phyloP scores from a whole-genome alignment of 2,329 filamentous ascomycete genomes.

The Aspergillus caelatus region DNA sequence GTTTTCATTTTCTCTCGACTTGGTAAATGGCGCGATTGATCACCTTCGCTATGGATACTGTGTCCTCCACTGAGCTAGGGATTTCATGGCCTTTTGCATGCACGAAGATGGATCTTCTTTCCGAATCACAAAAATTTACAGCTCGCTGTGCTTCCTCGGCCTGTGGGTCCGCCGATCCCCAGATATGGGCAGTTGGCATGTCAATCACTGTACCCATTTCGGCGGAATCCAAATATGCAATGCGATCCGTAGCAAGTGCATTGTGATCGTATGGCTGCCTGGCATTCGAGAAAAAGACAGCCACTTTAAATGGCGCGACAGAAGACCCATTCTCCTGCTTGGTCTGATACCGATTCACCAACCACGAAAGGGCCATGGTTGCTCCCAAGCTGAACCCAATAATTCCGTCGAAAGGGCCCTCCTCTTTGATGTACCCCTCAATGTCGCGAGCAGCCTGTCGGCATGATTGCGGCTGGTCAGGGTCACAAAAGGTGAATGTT shows the following conservation, averaged over 20 bases:
- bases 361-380: conserved; percentile 22
- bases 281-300: conserved; percentile 25
- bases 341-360: conserved; percentile 13
- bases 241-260: background rate
- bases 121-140: conserved; percentile 10
- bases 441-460: conserved; percentile 11
- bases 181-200: conserved; percentile 23
- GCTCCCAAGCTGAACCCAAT: conserved; percentile 32
- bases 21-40: conserved; percentile 2
- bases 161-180: conserved; percentile 11
- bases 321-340: conserved; percentile 5
- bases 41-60: background rate
- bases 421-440: conserved; percentile 20
- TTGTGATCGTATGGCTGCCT: conserved; percentile 11
- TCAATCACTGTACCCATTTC: conserved; percentile 6
- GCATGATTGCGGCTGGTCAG: conserved; percentile 1
- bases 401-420: conserved; percentile 33
- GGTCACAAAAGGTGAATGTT: conserved; percentile 13
- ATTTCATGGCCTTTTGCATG: conserved; percentile 19
- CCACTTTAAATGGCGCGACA: conserved; percentile 26
- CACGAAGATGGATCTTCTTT: conserved; percentile 15
- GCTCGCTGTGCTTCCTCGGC: background rate
- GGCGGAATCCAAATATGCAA: background rate
- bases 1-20: background rate
- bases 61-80: conserved; percentile 5